These are phyloP conservation scores for Ailanthus altissimus DNA, from an alignment of 345 rosid genomes.

Conservation along the genomic window DNA sequence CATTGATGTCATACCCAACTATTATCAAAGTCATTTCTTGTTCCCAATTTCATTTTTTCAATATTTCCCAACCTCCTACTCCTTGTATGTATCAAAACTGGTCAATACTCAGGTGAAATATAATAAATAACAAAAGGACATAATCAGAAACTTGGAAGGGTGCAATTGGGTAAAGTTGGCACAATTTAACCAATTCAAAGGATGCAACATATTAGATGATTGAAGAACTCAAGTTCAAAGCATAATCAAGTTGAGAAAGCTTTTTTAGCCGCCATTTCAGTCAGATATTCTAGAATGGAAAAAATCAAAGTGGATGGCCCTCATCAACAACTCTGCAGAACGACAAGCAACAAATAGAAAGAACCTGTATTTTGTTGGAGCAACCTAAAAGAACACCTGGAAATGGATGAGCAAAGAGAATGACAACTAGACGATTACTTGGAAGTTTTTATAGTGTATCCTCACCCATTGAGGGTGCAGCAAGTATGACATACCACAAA, in stretches of 20 bases:
- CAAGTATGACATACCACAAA: constrained; percentile 3
- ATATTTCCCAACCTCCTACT: too few relatives aligned
- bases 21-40: too few relatives aligned
- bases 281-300: background rate
- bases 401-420: constrained; percentile 15
- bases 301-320: background rate
- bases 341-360: constrained; percentile 9
- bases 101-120: background rate
- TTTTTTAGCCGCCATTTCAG: background rate
- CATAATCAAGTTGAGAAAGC: constrained; percentile 2
- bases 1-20: too few relatives aligned
- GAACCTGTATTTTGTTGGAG: constrained; percentile 68
- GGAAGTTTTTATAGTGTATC: constrained; percentile 9
- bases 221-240: background rate
- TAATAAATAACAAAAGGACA: background rate
- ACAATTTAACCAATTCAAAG: background rate
- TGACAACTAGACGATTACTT: constrained; percentile 7
- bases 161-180: background rate
- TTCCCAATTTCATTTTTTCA: too few relatives aligned
- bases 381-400: constrained; percentile 46
- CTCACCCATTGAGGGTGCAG: background rate
- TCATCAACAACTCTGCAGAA: constrained; percentile 8
- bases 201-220: background rate
- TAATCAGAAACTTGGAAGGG: background rate
- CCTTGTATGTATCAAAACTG: background rate